Percentiles rank a stretch among this genome's conserved stretches.
phyloP scores from a whole-genome alignment of 179 eudicot genomes.

The Beta corolliflora region DNA sequence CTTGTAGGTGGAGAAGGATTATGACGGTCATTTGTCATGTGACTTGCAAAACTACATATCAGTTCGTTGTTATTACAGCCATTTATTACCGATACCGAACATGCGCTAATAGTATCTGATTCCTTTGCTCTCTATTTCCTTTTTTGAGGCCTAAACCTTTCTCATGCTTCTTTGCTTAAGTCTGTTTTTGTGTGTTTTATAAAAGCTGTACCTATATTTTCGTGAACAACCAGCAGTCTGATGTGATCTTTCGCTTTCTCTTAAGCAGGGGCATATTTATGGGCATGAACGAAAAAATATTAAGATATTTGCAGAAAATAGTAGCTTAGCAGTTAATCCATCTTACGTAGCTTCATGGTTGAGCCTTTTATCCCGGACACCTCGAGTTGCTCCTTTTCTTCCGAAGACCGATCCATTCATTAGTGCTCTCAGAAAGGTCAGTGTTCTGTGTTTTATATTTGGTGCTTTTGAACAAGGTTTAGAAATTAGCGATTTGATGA shows the following conservation, averaged over 20 bases:
- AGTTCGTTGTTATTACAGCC: too few relatives aligned
- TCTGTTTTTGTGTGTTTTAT: neutral
- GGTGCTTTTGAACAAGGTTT: neutral
- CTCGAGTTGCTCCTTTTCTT: slow-evolving; percentile 94
- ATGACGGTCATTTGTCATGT: too few relatives aligned
- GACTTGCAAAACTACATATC: too few relatives aligned
- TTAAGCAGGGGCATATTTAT: slow-evolving; percentile 76
- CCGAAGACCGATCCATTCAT: slow-evolving; percentile 78
- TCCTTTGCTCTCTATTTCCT: too few relatives aligned
- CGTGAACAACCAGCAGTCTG: neutral
- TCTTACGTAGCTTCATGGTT: slow-evolving; percentile 75
- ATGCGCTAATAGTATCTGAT: too few relatives aligned
- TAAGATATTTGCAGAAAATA: slow-evolving; percentile 80
- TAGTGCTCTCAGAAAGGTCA: slow-evolving; percentile 76
- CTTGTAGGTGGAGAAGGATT: too few relatives aligned
- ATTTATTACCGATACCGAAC: too few relatives aligned
- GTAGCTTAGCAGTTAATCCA: slow-evolving; percentile 82
- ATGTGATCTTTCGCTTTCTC: slow-evolving; percentile 7
- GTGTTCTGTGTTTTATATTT: neutral
- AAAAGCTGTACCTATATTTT: neutral
- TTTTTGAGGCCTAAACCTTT: too few relatives aligned
- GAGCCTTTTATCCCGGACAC: slow-evolving; percentile 76
- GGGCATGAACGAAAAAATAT: slow-evolving; percentile 73
- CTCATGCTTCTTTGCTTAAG: too few relatives aligned
- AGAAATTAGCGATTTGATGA: too few relatives aligned